Percentiles rank a stretch among this genome's conserved stretches.
Conservation (phyloP, 768 basidiomycete genomes). For the Pilatotrama ljubarskyi region DNA sequence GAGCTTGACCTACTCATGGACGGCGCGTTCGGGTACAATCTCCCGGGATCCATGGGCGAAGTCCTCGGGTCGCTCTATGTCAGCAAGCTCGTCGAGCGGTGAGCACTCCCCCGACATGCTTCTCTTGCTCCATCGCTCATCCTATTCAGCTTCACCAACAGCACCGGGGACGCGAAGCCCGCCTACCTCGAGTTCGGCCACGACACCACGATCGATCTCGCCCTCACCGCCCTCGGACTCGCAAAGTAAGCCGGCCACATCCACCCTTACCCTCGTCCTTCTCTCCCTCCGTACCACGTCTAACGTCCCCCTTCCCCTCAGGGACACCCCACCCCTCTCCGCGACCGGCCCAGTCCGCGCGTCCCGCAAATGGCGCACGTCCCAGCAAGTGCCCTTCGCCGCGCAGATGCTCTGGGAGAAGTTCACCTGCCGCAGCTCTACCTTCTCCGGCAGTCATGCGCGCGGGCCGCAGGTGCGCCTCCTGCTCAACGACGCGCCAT, state of each 20-base stretch:
- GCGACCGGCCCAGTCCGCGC: constrained; percentile 28
- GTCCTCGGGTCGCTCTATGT: constrained; percentile 42
- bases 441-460: constrained; percentile 22
- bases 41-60: constrained; percentile 35
- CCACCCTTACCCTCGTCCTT: too few relatives aligned
- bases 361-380: constrained; percentile 40
- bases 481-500: constrained; percentile 42
- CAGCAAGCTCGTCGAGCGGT: constrained; percentile 42
- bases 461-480: constrained; percentile 41
- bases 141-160: constrained; percentile 35
- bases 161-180: constrained; percentile 33
- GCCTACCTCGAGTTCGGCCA: constrained; percentile 46
- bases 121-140: neutral
- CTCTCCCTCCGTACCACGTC: too few relatives aligned
- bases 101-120: neutral
- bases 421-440: constrained; percentile 35
- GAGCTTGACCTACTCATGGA: constrained; percentile 43
- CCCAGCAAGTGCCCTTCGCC: constrained; percentile 43
- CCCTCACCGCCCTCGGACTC: constrained; percentile 39
- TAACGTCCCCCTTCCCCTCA: constrained; percentile 17
- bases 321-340: constrained; percentile 36
- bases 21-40: constrained; percentile 39
- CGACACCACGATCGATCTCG: constrained; percentile 41
- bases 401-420: constrained; percentile 46
- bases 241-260: constrained; percentile 37